Conservation (phyloP, 2,329 filamentous ascomycete genomes). For the Elsinoe batatas region DNA sequence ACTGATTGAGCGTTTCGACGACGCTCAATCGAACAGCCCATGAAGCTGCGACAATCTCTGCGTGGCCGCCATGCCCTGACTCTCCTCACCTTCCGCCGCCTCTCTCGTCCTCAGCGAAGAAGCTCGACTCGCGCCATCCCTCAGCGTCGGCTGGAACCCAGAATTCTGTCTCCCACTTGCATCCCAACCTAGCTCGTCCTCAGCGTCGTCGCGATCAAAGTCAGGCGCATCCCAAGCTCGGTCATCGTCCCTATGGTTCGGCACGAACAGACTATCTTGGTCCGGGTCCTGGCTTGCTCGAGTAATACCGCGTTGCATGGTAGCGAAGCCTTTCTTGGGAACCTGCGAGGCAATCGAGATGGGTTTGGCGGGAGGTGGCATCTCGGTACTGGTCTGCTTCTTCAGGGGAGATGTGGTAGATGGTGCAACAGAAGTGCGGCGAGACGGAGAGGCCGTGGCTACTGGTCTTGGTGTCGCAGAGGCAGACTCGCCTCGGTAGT, state of each 20-base stretch:
- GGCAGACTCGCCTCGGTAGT: constrained; percentile 34
- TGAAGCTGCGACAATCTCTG: constrained; percentile 54
- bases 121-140: constrained; percentile 29
- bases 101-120: constrained; percentile 18
- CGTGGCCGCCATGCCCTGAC: constrained; percentile 53
- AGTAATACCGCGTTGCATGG: constrained; percentile 14
- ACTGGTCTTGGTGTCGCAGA: constrained; percentile 24
- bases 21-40: constrained; percentile 30
- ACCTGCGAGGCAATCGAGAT: constrained; percentile 6
- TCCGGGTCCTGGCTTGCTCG: constrained; percentile 25
- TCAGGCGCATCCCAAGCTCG: constrained; percentile 62
- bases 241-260: constrained; percentile 57
- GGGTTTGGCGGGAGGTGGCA: constrained; percentile 16
- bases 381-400: constrained; percentile 8
- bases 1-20: constrained; percentile 24
- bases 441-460: constrained; percentile 21
- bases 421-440: constrained; percentile 8
- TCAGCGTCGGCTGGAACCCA: constrained; percentile 34
- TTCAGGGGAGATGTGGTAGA: constrained; percentile 6
- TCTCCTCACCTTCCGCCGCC: constrained; percentile 19
- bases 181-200: constrained; percentile 65
- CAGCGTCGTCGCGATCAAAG: constrained; percentile 54
- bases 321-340: constrained; percentile 21
- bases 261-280: constrained; percentile 62
- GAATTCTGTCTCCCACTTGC: constrained; percentile 43